phyloP scores from a whole-genome alignment of 2,329 filamentous ascomycete species.

The Fusarium marasasianum region DNA sequence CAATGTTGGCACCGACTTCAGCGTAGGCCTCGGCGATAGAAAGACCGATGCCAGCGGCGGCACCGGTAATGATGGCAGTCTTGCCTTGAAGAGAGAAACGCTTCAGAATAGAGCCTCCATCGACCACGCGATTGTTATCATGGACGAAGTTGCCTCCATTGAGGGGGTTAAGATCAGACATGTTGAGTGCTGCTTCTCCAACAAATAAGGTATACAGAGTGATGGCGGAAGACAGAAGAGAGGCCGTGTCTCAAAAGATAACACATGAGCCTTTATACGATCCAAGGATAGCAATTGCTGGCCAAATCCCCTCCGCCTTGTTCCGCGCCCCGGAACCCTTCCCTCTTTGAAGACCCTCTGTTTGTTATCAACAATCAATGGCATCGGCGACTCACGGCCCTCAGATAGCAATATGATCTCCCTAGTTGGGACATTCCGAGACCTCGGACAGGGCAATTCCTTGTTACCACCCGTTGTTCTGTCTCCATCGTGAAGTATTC shows the following conservation, averaged over 20 bases:
- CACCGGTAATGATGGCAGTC: constrained; percentile 73
- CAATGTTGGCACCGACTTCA: constrained; percentile 74
- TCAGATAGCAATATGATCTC: neutral
- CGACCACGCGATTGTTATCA: constrained; percentile 32
- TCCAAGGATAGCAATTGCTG: neutral
- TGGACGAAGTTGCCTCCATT: constrained; percentile 41
- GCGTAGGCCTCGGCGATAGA: constrained; percentile 69
- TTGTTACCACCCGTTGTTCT: constrained; percentile 1
- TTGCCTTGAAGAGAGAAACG: constrained; percentile 71
- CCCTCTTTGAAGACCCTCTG: neutral
- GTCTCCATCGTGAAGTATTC: constrained; percentile 33
- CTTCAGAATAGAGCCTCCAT: constrained; percentile 40
- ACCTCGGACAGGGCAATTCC: neutral
- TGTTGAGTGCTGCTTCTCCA: constrained; percentile 2
- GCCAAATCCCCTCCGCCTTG: neutral
- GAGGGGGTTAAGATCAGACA: constrained; percentile 38
- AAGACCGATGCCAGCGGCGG: constrained; percentile 70
- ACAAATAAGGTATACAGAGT: neutral
- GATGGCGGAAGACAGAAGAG: neutral
- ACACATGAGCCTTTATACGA: constrained; percentile 8
- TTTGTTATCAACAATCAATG: neutral
- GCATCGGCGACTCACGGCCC: neutral
- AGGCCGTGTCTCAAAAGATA: neutral
- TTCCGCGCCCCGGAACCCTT: constrained; percentile 8
- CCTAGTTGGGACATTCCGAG: constrained; percentile 3